These are phyloP conservation scores for Fusarium pseudograminearum DNA, from an alignment of 2,329 filamentous ascomycete species.

Conservation along the genomic window DNA sequence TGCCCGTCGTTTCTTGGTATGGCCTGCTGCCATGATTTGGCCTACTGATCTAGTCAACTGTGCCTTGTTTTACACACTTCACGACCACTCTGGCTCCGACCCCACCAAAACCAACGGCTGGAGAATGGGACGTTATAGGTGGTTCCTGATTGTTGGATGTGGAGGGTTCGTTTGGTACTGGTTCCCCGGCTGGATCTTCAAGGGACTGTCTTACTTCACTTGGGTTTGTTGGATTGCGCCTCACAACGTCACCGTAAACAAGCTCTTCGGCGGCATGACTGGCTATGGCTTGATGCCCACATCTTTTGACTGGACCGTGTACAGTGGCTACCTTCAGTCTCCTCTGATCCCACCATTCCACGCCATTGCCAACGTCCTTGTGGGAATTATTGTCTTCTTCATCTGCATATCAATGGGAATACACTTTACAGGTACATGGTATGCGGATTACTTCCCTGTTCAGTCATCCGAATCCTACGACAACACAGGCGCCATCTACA, in stretches of 20 bases:
- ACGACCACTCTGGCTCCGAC: constrained; percentile 60
- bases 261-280: constrained; percentile 70
- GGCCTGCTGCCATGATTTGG: constrained; percentile 70
- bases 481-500: constrained; percentile 71
- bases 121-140: constrained; percentile 72
- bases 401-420: constrained; percentile 68
- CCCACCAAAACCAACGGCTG: constrained; percentile 68
- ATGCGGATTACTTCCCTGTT: constrained; percentile 71
- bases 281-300: constrained; percentile 70
- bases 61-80: constrained; percentile 63
- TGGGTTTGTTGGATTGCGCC: constrained; percentile 73
- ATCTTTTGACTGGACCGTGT: constrained; percentile 66
- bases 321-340: constrained; percentile 63
- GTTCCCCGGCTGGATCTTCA: constrained; percentile 73
- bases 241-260: constrained; percentile 69
- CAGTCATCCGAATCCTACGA: constrained; percentile 72
- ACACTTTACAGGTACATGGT: constrained; percentile 69
- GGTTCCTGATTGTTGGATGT: constrained; percentile 69
- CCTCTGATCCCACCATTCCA: constrained; percentile 66
- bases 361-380: constrained; percentile 67
- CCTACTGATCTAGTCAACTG: constrained; percentile 66
- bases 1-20: constrained; percentile 65
- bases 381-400: constrained; percentile 67
- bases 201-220: constrained; percentile 71
- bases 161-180: constrained; percentile 68